These are phyloP conservation scores for Cryomyces minteri DNA, from an alignment of 495 filamentous ascomycete genomes.

Conservation along the genomic window DNA sequence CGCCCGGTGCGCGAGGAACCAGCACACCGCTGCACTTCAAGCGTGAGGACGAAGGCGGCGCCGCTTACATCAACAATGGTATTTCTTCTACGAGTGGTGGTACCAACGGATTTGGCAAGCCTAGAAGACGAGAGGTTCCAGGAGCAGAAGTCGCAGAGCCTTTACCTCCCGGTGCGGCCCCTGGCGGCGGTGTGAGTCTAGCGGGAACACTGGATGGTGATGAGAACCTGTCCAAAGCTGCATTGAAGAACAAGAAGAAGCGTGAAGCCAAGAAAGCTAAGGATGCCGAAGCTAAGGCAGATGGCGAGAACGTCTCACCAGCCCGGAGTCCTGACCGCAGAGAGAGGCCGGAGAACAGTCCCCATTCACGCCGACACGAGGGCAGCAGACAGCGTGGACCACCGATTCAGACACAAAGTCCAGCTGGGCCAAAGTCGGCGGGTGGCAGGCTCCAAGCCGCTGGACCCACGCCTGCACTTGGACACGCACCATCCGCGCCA, in stretches of 20 bases:
- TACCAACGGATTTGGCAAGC: conserved; percentile 65
- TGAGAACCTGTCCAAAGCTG: conserved; percentile 60
- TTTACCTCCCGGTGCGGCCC: conserved; percentile 46
- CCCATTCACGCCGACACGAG: background rate
- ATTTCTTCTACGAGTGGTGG: conserved; percentile 31
- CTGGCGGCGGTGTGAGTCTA: conserved; percentile 51
- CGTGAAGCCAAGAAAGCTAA: conserved; percentile 88
- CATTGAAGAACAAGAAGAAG: conserved; percentile 98
- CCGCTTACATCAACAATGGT: conserved; percentile 72
- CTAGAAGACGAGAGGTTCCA: conserved; percentile 47
- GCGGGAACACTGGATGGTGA: conserved; percentile 37
- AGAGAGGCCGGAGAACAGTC: conserved; percentile 21
- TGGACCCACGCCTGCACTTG: background rate
- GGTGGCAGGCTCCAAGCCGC: background rate
- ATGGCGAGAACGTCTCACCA: conserved; percentile 10
- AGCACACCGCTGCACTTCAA: conserved; percentile 87
- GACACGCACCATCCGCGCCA: conserved; percentile 8
- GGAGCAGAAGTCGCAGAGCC: conserved; percentile 50
- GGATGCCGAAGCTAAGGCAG: conserved; percentile 41
- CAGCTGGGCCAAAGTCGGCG: background rate
- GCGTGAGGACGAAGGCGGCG: conserved; percentile 90
- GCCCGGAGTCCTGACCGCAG: conserved; percentile 47
- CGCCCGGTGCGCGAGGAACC: conserved; percentile 84
- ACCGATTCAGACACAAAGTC: background rate
- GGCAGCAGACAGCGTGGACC: background rate